Base-by-base conservation (phyloP, 768 basidiomycete species). In the Kwoniella pini region DNA sequence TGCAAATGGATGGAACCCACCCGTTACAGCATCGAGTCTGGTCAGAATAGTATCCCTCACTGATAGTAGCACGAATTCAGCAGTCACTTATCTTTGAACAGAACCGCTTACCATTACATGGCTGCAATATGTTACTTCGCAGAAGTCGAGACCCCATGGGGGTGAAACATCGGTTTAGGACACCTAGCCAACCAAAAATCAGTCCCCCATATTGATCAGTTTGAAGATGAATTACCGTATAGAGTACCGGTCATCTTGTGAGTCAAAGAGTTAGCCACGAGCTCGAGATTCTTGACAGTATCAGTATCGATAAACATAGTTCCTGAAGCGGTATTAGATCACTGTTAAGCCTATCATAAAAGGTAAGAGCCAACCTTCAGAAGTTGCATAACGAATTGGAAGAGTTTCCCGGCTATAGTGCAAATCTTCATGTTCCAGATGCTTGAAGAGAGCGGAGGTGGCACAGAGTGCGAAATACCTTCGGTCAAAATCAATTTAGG, bases 291-390 rank as follows among this genome's bases (percentile, higher is more conserved):
- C 40, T 84, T 84, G 2, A 86, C 90, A 0, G 89, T 92, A 62
- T 93, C 93, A 0, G 86, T 83, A 72, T 98, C 96, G 64, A 99
- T 88, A 83, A 96, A 84, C 88, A 97, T 90, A 0, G 91, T 94
- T 0, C 94, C 94, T 74, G 40, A 42, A 42, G 11, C 11, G 10
- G n/a, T 43, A 4, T 48, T n/a, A 17, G 19, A 21, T 28, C 15
- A 24, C n/a, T 28, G 19, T 26, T 17, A 9, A 17, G 17, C 36
- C 9, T 4, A 4, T 13, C 26, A n/a, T n/a, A n/a, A n/a, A n/a
- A n/a, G n/a, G n/a, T n/a, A n/a, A n/a, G 3, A 12, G 56, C 71
- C 38, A 15, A 80, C 80, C 81, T 71, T 94, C 90, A 0, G 89
- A 86, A 1, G 89, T 85, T 0, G 85, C 81, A 70, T 88, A 93